Evolutionary conservation across 2,329 filamentous ascomycete genomes (phyloP).

Genomic region (Septoria petroselini): DNA sequence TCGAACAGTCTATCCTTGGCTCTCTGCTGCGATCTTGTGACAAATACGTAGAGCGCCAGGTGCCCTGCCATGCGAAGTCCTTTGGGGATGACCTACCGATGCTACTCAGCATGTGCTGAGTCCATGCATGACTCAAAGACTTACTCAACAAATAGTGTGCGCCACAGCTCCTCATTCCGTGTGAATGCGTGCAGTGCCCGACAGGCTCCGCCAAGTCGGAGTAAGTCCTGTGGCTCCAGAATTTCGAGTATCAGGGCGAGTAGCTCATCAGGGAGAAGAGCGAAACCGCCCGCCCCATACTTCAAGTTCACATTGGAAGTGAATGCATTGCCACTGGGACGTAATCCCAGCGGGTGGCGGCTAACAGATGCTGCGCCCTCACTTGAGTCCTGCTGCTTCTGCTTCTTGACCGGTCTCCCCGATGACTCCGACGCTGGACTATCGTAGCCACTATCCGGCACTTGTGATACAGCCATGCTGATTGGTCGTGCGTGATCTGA

Average conservation of each 20-base stretch:
- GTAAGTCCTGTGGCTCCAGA: constrained; percentile 62
- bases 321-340: constrained; percentile 81
- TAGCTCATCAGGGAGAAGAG: constrained; percentile 73
- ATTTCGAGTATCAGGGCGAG: constrained; percentile 72
- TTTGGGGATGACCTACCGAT: constrained; percentile 44
- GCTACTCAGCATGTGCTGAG: constrained; percentile 31
- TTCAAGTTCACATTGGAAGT: constrained; percentile 66
- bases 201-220: constrained; percentile 71
- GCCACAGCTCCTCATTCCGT: constrained; percentile 84
- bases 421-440: constrained; percentile 18
- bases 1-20: constrained; percentile 65
- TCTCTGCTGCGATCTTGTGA: constrained; percentile 54
- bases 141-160: constrained; percentile 78
- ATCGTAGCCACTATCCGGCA: constrained; percentile 12
- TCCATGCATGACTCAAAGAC: constrained; percentile 41
- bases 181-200: constrained; percentile 84
- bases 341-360: constrained; percentile 76
- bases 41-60: constrained; percentile 79
- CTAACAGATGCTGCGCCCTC: constrained; percentile 55
- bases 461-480: constrained; percentile 20
- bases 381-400: constrained; percentile 16
- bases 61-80: constrained; percentile 68
- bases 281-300: constrained; percentile 62
- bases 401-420: constrained; percentile 23
- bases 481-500: constrained; percentile 3